Evolutionary conservation across 202 grass and related monocot species (phyloP).

Genomic region (Setaria viridis): DNA sequence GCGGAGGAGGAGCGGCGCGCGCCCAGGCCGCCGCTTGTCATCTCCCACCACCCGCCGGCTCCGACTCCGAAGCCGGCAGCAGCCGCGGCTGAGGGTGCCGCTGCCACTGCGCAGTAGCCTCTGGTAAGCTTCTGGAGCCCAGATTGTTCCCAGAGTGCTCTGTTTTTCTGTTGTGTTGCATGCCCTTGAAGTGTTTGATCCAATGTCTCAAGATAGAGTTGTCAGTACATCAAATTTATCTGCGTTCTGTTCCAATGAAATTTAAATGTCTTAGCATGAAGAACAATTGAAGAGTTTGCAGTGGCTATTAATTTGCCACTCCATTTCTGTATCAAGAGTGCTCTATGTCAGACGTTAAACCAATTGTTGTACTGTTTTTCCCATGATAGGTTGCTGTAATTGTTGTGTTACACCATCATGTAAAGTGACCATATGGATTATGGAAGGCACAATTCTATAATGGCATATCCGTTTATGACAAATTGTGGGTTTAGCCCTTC

Average conservation of each 20-base stretch:
- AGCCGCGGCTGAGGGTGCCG: background rate
- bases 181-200: background rate
- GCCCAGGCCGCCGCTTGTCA: conserved; percentile 72
- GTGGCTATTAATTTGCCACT: background rate
- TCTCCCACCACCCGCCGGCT: conserved; percentile 51
- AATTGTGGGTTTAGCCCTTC: background rate
- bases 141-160: background rate
- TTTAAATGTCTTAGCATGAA: background rate
- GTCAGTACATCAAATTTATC: background rate
- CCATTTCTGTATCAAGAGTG: background rate
- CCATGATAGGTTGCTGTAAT: background rate
- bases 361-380: background rate
- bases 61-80: conserved; percentile 3
- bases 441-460: background rate
- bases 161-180: background rate
- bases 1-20: conserved; percentile 76
- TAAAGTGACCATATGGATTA: background rate
- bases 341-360: background rate
- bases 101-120: conserved; percentile 17
- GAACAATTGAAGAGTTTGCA: background rate
- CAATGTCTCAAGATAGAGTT: background rate
- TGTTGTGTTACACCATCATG: background rate
- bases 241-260: background rate
- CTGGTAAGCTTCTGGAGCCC: conserved; percentile 20
- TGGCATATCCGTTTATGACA: background rate